Percentiles rank a stretch among this genome's conserved stretches.
phyloP scores from a whole-genome alignment of 352 stramenopile genomes.

The Phytophthora sp. region DNA sequence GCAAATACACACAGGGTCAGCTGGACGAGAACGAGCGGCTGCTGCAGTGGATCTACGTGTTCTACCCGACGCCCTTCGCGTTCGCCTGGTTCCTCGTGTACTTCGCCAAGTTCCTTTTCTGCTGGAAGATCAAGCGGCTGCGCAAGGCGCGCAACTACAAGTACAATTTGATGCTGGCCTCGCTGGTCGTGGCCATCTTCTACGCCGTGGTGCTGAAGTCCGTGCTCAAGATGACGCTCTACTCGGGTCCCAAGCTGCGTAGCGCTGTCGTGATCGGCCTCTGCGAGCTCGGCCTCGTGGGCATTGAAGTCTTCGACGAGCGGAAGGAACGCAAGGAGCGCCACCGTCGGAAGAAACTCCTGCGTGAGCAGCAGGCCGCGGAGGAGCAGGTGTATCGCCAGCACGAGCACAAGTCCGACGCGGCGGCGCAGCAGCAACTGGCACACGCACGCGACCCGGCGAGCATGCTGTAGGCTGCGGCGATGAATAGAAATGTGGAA shows the following conservation, averaged over 20 bases:
- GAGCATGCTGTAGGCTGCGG: conserved; percentile 43
- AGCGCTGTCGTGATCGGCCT: conserved; percentile 63
- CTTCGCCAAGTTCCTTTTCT: conserved; percentile 83
- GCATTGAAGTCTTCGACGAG: conserved; percentile 79
- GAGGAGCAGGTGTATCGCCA: conserved; percentile 30
- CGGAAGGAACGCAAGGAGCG: conserved; percentile 60
- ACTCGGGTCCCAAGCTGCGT: conserved; percentile 64
- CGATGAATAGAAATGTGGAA: no score
- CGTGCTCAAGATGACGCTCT: conserved; percentile 66
- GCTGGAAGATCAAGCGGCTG: conserved; percentile 77
- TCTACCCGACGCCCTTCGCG: conserved; percentile 72
- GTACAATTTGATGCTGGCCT: conserved; percentile 81
- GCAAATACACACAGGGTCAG: conserved; percentile 58
- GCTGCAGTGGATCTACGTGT: conserved; percentile 76
- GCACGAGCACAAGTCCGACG: conserved; percentile 35
- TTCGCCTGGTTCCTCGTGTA: conserved; percentile 81
- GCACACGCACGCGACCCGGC: conserved; percentile 24
- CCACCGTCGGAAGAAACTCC: conserved; percentile 60
- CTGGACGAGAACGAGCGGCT: conserved; percentile 79
- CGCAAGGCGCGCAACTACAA: conserved; percentile 82
- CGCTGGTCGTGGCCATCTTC: conserved; percentile 52
- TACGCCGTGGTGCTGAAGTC: conserved; percentile 63
- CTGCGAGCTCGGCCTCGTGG: conserved; percentile 71
- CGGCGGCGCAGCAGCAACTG: conserved; percentile 27
- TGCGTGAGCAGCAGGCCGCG: conserved; percentile 49